phyloP scores from a whole-genome alignment of 83 land plant species.

The Larix sibirica region DNA sequence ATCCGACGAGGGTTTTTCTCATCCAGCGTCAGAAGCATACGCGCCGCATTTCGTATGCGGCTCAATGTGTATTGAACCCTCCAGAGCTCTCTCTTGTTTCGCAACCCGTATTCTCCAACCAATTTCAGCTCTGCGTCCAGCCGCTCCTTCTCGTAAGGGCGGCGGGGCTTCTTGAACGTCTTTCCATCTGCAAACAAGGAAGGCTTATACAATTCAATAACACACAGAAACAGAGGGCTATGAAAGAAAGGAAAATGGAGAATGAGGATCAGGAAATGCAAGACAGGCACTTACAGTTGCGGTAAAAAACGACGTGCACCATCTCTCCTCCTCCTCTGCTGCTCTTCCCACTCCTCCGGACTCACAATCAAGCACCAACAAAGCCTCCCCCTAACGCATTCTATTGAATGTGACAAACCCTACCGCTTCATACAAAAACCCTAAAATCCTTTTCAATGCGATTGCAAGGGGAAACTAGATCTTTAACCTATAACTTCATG shows the following conservation, averaged over 20 bases:
- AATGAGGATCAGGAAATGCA: too few species aligned
- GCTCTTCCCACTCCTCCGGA: too few species aligned
- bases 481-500: too few species aligned
- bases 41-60: conserved; percentile 66
- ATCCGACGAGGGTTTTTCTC: conserved; percentile 67
- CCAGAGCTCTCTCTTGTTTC: conserved; percentile 38
- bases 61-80: conserved; percentile 78
- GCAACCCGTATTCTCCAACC: conserved; percentile 75
- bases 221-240: neutral
- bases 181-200: neutral
- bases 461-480: too few species aligned
- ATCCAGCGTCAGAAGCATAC: conserved; percentile 58
- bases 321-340: neutral
- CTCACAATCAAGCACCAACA: too few species aligned
- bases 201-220: too few species aligned
- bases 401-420: too few species aligned
- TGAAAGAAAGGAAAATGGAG: neutral
- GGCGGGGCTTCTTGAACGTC: conserved; percentile 72
- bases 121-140: conserved; percentile 70
- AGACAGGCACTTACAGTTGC: neutral
- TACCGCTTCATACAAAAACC: too few species aligned
- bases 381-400: too few species aligned
- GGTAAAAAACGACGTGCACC: neutral
- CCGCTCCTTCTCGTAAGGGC: conserved; percentile 79
- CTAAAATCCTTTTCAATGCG: too few species aligned